Percentiles rank a stretch among this genome's conserved stretches.
Conservation (phyloP, 176 grass and related monocot species). For the Musa acuminata region DNA sequence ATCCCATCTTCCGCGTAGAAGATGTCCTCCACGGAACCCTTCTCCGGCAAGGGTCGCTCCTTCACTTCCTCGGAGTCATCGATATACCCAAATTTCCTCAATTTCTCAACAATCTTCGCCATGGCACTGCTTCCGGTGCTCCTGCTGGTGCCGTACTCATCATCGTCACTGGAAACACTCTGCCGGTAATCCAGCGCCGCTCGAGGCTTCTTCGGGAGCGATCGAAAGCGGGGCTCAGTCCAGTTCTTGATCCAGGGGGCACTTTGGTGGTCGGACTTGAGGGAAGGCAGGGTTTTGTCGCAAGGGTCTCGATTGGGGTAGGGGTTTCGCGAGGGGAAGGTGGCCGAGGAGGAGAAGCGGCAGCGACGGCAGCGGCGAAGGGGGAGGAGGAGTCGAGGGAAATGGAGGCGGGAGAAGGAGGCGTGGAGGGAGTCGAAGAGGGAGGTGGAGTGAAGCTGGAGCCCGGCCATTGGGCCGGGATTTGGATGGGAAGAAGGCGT, state of each 20-base stretch:
- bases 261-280: neutral
- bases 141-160: conserved; percentile 47
- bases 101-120: conserved; percentile 64
- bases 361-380: neutral
- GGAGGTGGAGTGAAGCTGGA: neutral
- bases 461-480: neutral
- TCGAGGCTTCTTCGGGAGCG: conserved; percentile 21
- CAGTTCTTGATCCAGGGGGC: conserved; percentile 48
- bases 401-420: conserved; percentile 10
- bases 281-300: neutral
- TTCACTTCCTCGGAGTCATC: conserved; percentile 26
- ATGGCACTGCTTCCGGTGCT: conserved; percentile 60
- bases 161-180: conserved; percentile 60
- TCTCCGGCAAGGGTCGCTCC: conserved; percentile 33
- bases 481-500: neutral
- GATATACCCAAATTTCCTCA: conserved; percentile 60
- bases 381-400: neutral
- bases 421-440: conserved; percentile 13
- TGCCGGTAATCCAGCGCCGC: conserved; percentile 46
- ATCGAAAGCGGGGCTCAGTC: conserved; percentile 15
- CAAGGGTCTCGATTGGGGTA: too few relatives aligned
- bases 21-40: conserved; percentile 77
- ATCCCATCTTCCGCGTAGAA: conserved; percentile 71
- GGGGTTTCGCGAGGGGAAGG: neutral
- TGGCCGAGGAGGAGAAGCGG: neutral